These are phyloP conservation scores for Mycena citricolor DNA, from an alignment of 1,284 basidiomycete species.

Conservation along the genomic window DNA sequence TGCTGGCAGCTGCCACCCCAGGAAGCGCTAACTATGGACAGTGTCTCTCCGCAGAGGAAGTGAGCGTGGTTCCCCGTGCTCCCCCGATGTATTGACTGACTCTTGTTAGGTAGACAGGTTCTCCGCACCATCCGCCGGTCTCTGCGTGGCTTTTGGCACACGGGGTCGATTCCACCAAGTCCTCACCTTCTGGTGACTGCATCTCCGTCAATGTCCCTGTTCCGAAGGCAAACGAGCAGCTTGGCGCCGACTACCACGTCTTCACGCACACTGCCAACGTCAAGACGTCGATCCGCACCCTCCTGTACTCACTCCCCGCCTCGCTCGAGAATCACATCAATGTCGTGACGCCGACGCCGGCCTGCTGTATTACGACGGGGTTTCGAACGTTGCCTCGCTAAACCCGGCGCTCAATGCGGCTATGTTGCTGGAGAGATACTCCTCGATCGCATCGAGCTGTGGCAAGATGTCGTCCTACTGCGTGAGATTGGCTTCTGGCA, in stretches of 20 bases:
- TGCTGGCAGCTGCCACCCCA: too few species aligned
- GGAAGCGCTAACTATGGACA: too few species aligned
- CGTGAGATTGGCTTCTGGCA: conserved; percentile 37
- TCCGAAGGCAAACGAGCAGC: conserved; percentile 7
- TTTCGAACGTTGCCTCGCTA: conserved; percentile 76
- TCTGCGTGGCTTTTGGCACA: too few species aligned
- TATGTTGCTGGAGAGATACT: conserved; percentile 78
- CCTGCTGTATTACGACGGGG: conserved; percentile 76
- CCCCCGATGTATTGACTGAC: too few species aligned
- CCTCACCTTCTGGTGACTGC: too few species aligned
- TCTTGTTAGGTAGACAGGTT: too few species aligned
- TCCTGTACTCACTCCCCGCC: conserved; percentile 7
- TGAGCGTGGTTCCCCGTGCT: too few species aligned
- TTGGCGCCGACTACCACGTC: conserved; percentile 5
- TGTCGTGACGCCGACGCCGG: conserved; percentile 38
- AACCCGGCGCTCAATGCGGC: conserved; percentile 88
- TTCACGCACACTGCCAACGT: conserved; percentile 5
- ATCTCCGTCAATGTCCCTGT: too few species aligned
- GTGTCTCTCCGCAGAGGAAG: too few species aligned
- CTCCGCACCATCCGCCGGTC: too few species aligned
- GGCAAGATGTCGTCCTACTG: conserved; percentile 62
- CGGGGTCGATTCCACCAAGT: too few species aligned
- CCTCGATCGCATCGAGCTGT: conserved; percentile 64
- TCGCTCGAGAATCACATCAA: conserved; percentile 3
- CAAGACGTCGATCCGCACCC: conserved; percentile 1